Evolutionary conservation across 2,329 filamentous ascomycete genomes (phyloP), one percentile per base, ranked within the genome.

Genomic region (Cladobotryum mycophilum): DNA sequence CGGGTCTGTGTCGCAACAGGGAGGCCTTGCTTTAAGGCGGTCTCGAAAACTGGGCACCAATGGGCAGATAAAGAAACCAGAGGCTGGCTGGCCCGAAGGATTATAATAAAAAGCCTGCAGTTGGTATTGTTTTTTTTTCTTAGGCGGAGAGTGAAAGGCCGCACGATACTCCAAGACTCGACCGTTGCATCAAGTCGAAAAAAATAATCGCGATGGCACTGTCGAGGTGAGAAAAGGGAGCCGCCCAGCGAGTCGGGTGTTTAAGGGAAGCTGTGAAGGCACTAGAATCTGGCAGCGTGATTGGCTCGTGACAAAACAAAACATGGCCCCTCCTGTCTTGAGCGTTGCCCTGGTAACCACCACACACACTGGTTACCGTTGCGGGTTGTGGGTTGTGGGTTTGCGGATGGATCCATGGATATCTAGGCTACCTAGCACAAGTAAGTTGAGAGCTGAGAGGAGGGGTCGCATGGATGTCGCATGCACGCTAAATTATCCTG

Each of bases 281-380:
- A 46, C 49, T 45, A 46, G 48, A 50, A 49, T 56, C 53, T 43
- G 50, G 52, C 41, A 48, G 35, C 45, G 48, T 59, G 54, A 67
- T 67, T 67, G 64, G 64, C 57, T 36, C 51, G 48, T 41, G 53
- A 51, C 60, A 65, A 65, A 64, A 63, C 61, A 67, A 66, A 65
- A 64, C 60, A 45, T 47, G 37, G 38, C 52, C 49, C 30, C 45
- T 53, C 53, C 34, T 46, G 41, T 34, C 40, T 46, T 48, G 49
- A 42, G 37, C 52, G 64, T 67, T 64, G 61, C 59, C 60, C 40
- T 45, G 56, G 63, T 49, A 60, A 66, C 61, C 30, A 41, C n/a
- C 48, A 47, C 35, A 18, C 44, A n/a, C 33, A 43, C 43, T 20
- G 20, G 41, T 33, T 41, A 44, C 45, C 45, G 41, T n/a, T 14